Evolutionary conservation across 768 basidiomycete species (phyloP).

Genomic region (Pleurotus cornucopiae): DNA sequence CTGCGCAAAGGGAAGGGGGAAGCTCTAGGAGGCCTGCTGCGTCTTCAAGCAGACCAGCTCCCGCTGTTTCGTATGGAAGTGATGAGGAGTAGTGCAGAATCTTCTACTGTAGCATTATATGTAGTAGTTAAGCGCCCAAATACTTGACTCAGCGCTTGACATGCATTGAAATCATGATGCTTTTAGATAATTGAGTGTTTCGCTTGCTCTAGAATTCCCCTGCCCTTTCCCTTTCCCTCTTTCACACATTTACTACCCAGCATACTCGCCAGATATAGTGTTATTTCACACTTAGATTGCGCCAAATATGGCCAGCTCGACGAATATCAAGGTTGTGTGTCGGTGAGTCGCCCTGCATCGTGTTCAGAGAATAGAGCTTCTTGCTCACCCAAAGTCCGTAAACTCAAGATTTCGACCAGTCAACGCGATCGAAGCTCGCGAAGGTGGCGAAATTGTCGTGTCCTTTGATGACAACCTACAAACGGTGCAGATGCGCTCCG

Average conservation of each 20-base stretch:
- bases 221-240: slow-evolving; percentile 6
- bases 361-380: background rate
- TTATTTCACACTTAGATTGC: slow-evolving; percentile 11
- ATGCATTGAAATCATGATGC: too few relatives aligned
- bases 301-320: slow-evolving; percentile 62
- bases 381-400: slow-evolving; percentile 3
- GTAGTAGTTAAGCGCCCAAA: too few relatives aligned
- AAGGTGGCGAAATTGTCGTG: slow-evolving; percentile 88
- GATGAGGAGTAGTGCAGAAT: slow-evolving; percentile 38
- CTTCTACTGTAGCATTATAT: background rate
- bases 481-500: slow-evolving; percentile 75
- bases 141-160: background rate
- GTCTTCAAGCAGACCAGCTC: slow-evolving; percentile 54
- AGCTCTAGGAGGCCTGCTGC: slow-evolving; percentile 38
- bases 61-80: slow-evolving; percentile 41
- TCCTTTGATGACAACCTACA: slow-evolving; percentile 83
- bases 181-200: too few relatives aligned
- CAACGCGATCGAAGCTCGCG: slow-evolving; percentile 85
- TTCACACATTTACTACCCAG: too few relatives aligned
- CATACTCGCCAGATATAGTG: too few relatives aligned
- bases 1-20: slow-evolving; percentile 64
- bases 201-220: background rate
- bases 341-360: slow-evolving; percentile 57
- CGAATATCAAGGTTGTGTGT: slow-evolving; percentile 98
- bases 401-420: slow-evolving; percentile 83